Percentiles rank a stretch among this genome's conserved stretches.
Conservation (phyloP, 2,329 filamentous ascomycete species). For the Sporothrix brasiliensis region DNA sequence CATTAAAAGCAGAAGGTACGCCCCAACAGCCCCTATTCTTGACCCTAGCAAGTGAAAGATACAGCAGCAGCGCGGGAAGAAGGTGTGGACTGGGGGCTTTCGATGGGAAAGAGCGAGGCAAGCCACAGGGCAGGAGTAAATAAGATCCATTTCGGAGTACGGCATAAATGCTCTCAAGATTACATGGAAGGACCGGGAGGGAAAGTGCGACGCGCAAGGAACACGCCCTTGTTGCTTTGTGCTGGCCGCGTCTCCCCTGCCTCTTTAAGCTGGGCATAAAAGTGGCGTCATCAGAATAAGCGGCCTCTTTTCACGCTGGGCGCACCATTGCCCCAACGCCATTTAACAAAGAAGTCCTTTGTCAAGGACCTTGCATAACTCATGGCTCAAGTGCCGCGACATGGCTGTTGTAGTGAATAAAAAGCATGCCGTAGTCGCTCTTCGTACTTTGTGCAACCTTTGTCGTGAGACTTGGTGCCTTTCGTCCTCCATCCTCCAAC, state of each 20-base stretch:
- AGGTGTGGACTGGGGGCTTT: background rate
- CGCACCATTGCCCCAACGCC: background rate
- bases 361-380: background rate
- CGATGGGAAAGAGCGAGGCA: background rate
- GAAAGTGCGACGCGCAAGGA: slow-evolving; percentile 10
- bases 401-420: too few relatives aligned
- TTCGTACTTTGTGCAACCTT: too few relatives aligned
- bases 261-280: background rate
- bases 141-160: background rate
- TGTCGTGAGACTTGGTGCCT: background rate
- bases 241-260: slow-evolving; percentile 13
- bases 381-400: background rate
- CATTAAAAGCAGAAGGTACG: background rate
- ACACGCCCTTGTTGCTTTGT: background rate
- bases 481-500: background rate
- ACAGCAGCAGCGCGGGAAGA: slow-evolving; percentile 9
- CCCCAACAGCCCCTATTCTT: slow-evolving; percentile 17
- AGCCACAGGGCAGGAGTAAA: background rate
- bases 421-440: too few relatives aligned
- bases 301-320: background rate
- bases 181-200: background rate
- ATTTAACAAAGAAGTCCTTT: background rate
- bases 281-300: slow-evolving; percentile 19
- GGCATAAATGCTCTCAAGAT: slow-evolving; percentile 5
- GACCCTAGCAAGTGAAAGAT: background rate